These are phyloP conservation scores for Metschnikowia baotianmanensis DNA, from an alignment of 805 yeast species.

Conservation along the genomic window DNA sequence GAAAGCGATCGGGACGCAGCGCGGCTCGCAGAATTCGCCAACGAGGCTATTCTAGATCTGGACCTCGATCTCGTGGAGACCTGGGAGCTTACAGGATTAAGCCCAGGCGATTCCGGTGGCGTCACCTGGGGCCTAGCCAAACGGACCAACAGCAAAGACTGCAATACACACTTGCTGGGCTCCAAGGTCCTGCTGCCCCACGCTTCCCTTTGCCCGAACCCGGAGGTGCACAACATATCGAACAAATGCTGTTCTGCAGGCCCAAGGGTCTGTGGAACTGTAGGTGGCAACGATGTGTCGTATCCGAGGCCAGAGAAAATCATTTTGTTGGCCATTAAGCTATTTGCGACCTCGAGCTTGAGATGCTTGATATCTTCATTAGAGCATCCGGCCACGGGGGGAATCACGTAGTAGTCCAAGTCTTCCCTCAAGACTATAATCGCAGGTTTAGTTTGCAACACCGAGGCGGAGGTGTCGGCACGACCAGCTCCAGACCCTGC, in stretches of 20 bases:
- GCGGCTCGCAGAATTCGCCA: constrained; percentile 56
- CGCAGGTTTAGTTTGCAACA: constrained; percentile 79
- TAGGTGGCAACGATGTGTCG: constrained; percentile 26
- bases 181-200: constrained; percentile 95
- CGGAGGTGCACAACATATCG: constrained; percentile 93
- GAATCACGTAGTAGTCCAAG: constrained; percentile 87
- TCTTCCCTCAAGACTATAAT: constrained; percentile 92
- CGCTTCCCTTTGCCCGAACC: constrained; percentile 58
- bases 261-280: constrained; percentile 54
- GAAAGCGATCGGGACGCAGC: constrained; percentile 60
- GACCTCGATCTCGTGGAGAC: constrained; percentile 32
- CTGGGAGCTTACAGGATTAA: constrained; percentile 44
- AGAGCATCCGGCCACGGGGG: constrained; percentile 58
- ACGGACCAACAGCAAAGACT: constrained; percentile 74
- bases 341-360: constrained; percentile 71
- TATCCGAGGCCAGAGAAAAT: constrained; percentile 83
- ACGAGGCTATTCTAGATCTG: constrained; percentile 53
- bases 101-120: constrained; percentile 41
- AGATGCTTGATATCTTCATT: constrained; percentile 62
- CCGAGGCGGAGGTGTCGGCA: constrained; percentile 48
- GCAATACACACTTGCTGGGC: constrained; percentile 82
- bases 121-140: constrained; percentile 37
- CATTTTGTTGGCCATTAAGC: constrained; percentile 51
- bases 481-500: constrained; percentile 19
- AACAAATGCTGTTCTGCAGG: constrained; percentile 93